phyloP scores from a whole-genome alignment of 371 early-diverging fungal genomes.

The Phascolomyces articulosus region DNA sequence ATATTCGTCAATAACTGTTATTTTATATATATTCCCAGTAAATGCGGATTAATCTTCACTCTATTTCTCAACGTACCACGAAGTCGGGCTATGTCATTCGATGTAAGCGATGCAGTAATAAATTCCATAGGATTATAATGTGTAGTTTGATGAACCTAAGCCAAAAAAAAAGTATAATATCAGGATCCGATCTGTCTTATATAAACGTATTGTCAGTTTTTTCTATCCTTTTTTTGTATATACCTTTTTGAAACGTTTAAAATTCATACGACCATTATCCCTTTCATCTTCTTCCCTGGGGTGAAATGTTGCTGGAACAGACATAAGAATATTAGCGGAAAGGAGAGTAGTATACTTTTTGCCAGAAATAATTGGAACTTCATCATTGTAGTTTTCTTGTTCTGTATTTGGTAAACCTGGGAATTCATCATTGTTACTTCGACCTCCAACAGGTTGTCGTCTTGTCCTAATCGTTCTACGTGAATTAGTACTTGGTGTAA shows the following conservation, averaged over 20 bases:
- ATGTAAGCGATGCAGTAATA: neutral
- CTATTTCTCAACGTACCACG: neutral
- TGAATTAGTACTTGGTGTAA: no score
- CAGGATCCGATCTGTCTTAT: neutral
- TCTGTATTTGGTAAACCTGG: no score
- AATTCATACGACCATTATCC: neutral
- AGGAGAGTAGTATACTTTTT: neutral
- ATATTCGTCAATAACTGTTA: no score
- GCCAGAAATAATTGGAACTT: neutral
- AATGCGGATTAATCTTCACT: neutral
- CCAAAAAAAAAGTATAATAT: neutral
- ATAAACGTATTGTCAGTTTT: no score
- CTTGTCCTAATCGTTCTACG: neutral
- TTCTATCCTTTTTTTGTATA: neutral
- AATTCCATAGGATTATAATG: neutral
- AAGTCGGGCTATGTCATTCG: neutral
- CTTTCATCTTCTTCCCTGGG: no score
- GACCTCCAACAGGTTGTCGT: no score
- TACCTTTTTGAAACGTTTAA: slow-evolving; percentile 1
- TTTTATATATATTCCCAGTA: no score
- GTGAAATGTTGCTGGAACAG: no score
- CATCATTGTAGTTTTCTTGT: neutral
- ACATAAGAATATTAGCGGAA: neutral
- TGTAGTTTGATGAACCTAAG: neutral
- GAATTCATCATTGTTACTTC: no score